Conservation (phyloP, 2,329 filamentous ascomycete genomes). For the Verticillium nubilum region DNA sequence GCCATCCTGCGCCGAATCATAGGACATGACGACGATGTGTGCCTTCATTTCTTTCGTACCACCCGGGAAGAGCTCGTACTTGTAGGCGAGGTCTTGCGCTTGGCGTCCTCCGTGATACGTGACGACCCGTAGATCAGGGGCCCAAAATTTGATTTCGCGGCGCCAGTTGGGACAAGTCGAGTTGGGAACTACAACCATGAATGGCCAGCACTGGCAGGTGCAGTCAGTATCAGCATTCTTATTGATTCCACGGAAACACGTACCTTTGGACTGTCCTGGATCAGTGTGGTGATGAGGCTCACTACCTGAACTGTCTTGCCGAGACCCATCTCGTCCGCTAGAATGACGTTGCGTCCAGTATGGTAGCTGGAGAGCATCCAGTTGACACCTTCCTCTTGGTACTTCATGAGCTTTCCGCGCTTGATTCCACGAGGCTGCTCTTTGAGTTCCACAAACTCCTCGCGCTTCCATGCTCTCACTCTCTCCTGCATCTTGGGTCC, state of each 20-base stretch:
- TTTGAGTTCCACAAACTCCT: constrained; percentile 64
- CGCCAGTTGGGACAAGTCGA: constrained; percentile 97
- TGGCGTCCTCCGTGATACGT: constrained; percentile 78
- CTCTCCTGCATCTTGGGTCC: constrained; percentile 55
- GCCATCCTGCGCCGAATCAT: constrained; percentile 78
- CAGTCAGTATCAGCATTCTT: constrained; percentile 8
- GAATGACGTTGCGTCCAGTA: constrained; percentile 73
- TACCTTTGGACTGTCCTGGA: constrained; percentile 55
- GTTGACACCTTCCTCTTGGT: constrained; percentile 88
- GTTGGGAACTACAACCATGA: constrained; percentile 89
- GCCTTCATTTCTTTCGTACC: constrained; percentile 66
- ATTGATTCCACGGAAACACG: neutral
- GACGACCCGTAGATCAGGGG: constrained; percentile 79
- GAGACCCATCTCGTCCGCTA: constrained; percentile 97
- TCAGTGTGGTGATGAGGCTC: constrained; percentile 68
- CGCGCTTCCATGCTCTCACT: constrained; percentile 59
- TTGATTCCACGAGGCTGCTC: constrained; percentile 68
- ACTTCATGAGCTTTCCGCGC: constrained; percentile 82
- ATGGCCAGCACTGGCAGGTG: constrained; percentile 66
- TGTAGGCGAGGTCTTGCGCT: constrained; percentile 69
- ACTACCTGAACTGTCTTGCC: constrained; percentile 97
- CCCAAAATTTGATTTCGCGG: constrained; percentile 91
- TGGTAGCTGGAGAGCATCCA: constrained; percentile 94
- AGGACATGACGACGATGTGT: constrained; percentile 92
- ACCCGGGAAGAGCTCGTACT: constrained; percentile 79